Base-by-base conservation (phyloP, 2,329 filamentous ascomycete species). In the Fusarium buharicum region DNA sequence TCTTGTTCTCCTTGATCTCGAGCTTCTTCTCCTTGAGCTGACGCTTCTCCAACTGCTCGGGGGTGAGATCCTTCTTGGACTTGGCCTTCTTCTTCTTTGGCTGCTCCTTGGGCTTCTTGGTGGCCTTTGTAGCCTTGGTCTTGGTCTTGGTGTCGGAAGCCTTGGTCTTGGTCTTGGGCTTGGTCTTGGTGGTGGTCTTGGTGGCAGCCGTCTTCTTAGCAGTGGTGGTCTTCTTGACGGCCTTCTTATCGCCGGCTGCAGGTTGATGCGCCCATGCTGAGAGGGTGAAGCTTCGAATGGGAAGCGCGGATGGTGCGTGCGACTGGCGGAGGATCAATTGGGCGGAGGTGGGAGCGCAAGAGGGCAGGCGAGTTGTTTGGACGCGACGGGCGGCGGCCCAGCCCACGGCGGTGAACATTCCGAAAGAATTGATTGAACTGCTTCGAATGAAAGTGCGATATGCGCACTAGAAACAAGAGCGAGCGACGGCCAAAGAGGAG, bases 321-420 rank as follows among this genome's bases (percentile, higher is more conserved):
- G 49, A 56, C 41, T 60, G 55, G 60, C 55, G 66, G 34, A 63
- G 57, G 46, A 72, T 36, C 46, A 60, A 66, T 59, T 62, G 62
- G 34, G 70, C 45, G 37, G 66, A 58, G 48, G 62, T 50, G 24
- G 67, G 63, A 45, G 55, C 59, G 56, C 55, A 67, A 64, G 62
- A 61, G 68, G 62, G 54, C n/a, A 69, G 54, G 38, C 64, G 50
- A 36, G 65, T 46, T 50, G 65, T 57, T 43, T 71, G 64, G 48
- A 72, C 66, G 64, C 77, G 78, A 69, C 73, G 74, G 57, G 74
- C 70, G 50, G 76, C 75, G 49, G 72, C 74, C 62, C 78, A 75
- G 61, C 75, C 75, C 61, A 81, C 70, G 27, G 75, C 72, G 47
- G 75, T 76, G 59, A 82, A 70, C 80, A 82, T 83, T 54, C 56